Evolutionary conservation across 2,329 filamentous ascomycete genomes (phyloP).

Genomic region (Beauveria rudraprayagi): DNA sequence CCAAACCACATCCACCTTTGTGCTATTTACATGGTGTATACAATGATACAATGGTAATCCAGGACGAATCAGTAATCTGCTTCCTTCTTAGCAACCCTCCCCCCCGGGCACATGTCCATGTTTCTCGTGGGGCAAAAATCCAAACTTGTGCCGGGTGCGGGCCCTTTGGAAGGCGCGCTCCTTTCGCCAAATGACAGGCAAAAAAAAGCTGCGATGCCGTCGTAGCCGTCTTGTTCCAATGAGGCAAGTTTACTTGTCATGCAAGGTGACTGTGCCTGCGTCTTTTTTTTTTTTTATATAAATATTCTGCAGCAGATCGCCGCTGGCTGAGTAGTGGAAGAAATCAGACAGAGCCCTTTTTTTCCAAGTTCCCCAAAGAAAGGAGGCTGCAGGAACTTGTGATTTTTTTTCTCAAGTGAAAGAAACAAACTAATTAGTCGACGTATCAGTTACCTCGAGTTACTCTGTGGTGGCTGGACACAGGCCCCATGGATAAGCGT

Average conservation of each 20-base stretch:
- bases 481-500: no score
- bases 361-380: neutral
- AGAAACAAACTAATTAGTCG: neutral
- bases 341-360: no score
- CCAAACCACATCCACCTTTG: no score
- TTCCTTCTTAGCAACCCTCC: no score
- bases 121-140: no score
- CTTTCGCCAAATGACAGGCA: neutral
- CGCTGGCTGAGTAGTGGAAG: neutral
- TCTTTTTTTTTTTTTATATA: no score
- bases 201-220: neutral
- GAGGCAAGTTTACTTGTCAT: neutral
- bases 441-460: no score
- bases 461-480: no score
- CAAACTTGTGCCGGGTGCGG: neutral
- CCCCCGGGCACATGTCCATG: neutral
- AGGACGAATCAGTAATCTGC: no score
- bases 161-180: neutral
- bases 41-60: no score
- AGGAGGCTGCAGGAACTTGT: neutral
- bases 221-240: conserved; percentile 3
- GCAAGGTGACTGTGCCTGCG: neutral
- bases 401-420: neutral
- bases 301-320: neutral
- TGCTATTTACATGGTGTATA: no score